These are phyloP conservation scores for Ploettnerulaceae sp. DNA, from an alignment of 2,329 filamentous ascomycete genomes.

Conservation along the genomic window DNA sequence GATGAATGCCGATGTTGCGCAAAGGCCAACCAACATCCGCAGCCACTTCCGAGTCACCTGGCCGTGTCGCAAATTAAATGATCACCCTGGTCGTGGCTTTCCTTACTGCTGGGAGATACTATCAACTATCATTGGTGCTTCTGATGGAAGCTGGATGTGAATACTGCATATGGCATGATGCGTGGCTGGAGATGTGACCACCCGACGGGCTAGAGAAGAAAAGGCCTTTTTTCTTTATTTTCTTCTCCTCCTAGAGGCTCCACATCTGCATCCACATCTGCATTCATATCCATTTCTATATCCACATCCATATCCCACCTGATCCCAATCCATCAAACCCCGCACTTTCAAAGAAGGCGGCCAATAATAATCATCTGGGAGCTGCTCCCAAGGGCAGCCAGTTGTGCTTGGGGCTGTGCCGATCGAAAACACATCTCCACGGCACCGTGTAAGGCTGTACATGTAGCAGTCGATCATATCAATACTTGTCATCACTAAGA, in stretches of 20 bases:
- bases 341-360: not conserved
- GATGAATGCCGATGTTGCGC: constrained; percentile 6
- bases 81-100: constrained; percentile 11
- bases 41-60: constrained; percentile 21
- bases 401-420: constrained; percentile 2
- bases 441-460: constrained; percentile 20
- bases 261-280: no score
- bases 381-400: not conserved
- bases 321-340: not conserved
- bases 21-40: constrained; percentile 1
- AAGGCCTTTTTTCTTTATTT: no score
- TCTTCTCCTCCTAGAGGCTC: no score
- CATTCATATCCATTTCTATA: no score
- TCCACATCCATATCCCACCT: no score
- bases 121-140: no score
- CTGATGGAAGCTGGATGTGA: constrained; percentile 15
- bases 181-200: not conserved
- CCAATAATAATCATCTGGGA: not conserved
- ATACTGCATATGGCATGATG: constrained; percentile 18
- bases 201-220: not conserved
- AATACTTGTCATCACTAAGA: constrained; percentile 28
- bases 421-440: constrained; percentile 10
- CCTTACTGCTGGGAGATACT: no score
- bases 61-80: constrained; percentile 11
- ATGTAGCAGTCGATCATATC: constrained; percentile 79